These are phyloP conservation scores for Micromonas pusilla DNA, from an alignment of 139 green algal species.

Conservation along the genomic window DNA sequence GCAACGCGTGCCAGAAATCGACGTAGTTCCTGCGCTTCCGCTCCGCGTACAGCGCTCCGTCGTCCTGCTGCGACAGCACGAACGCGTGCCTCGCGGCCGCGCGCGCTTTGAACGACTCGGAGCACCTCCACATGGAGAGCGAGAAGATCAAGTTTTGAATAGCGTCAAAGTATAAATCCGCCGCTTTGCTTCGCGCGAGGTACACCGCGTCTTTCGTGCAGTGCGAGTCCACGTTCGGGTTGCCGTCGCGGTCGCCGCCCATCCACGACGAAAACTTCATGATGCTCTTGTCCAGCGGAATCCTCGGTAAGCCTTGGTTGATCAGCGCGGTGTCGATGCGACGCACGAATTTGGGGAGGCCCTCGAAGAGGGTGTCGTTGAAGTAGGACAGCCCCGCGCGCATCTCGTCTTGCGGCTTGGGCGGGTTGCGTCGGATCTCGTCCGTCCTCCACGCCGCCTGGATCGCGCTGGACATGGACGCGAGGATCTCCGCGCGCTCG, in stretches of 20 bases:
- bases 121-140: conserved; percentile 83
- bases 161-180: conserved; percentile 86
- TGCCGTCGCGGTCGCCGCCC: conserved; percentile 92
- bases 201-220: conserved; percentile 86
- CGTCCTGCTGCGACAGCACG: background rate
- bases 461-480: conserved; percentile 34
- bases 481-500: conserved; percentile 41
- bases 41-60: conserved; percentile 18
- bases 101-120: conserved; percentile 49
- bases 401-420: conserved; percentile 88
- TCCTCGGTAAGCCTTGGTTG: conserved; percentile 74
- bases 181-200: conserved; percentile 77
- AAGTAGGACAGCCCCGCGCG: conserved; percentile 85
- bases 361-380: conserved; percentile 79
- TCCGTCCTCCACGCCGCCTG: conserved; percentile 80
- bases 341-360: conserved; percentile 70
- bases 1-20: conserved; percentile 44
- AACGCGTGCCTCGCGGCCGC: background rate
- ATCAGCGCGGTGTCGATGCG: conserved; percentile 66
- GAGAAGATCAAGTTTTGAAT: conserved; percentile 60
- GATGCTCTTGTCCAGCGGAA: conserved; percentile 66
- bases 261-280: conserved; percentile 88
- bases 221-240: conserved; percentile 82
- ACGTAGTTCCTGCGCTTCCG: conserved; percentile 28
- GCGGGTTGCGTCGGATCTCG: conserved; percentile 78